phyloP scores from a whole-genome alignment of 2,329 filamentous ascomycete species.

The Aspergillaceae sp. region DNA sequence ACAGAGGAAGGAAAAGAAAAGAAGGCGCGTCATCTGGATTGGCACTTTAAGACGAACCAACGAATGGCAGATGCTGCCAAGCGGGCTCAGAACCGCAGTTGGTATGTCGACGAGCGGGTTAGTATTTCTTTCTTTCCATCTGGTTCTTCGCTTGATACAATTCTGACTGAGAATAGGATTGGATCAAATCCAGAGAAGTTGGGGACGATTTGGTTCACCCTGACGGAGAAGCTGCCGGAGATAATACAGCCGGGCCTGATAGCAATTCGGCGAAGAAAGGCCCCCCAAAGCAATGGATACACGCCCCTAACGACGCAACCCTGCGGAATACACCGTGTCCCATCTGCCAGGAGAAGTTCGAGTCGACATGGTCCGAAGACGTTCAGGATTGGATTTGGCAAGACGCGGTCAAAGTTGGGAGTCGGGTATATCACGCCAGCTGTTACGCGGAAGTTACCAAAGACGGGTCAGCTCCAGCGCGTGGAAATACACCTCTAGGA shows the following conservation, averaged over 20 bases:
- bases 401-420: conserved; percentile 71
- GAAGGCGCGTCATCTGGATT: conserved; percentile 91
- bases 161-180: conserved; percentile 54
- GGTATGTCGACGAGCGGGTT: conserved; percentile 86
- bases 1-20: conserved; percentile 71
- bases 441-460: conserved; percentile 77
- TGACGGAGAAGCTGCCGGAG: conserved; percentile 32
- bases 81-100: conserved; percentile 81
- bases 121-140: conserved; percentile 23
- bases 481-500: conserved; percentile 26
- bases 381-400: conserved; percentile 96
- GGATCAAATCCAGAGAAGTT: conserved; percentile 75
- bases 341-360: conserved; percentile 92
- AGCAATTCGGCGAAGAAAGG: conserved; percentile 43
- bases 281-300: conserved; percentile 62
- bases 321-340: conserved; percentile 73
- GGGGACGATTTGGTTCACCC: conserved; percentile 54
- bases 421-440: conserved; percentile 77
- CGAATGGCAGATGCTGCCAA: conserved; percentile 79
- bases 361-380: conserved; percentile 84
- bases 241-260: conserved; percentile 33
- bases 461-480: conserved; percentile 41
- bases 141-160: conserved; percentile 1
- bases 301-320: conserved; percentile 69
- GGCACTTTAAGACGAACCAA: conserved; percentile 93